Base-by-base conservation (phyloP, 2,329 filamentous ascomycete genomes). In the Botryotinia calthae region DNA sequence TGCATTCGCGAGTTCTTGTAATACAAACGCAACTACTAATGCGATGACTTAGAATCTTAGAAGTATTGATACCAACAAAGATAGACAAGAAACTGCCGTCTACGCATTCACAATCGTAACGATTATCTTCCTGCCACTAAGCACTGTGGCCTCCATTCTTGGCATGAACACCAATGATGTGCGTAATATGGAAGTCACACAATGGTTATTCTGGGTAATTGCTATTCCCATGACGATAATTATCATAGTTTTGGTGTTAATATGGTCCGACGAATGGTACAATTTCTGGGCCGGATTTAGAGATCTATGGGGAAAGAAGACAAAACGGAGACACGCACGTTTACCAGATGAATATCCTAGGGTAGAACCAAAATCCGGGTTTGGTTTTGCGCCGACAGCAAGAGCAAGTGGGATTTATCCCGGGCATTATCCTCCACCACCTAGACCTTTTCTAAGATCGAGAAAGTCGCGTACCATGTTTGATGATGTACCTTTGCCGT, bases 61-160 rank as follows among this genome's bases (percentile, higher is more conserved):
- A 46, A 75, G 74, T 37, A 79, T 78, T 18, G 77, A 78, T n/a
- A 74, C 73, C 5, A 79, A 78, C 44, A 79, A 79, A 73, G 78
- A 79, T 42, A 71, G 76, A 3, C 78, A 79, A 73, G 78, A 79
- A 74, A 74, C 75, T 59, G 79, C 79, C 3, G 79, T 82, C 25
- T 77, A 71, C 34, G 70, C 61, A 16, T 81, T 82, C 74, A 82
- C 81, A 6, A 79, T 81, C 34, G 79, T 82, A 10, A 82, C 80
- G 4, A 78, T 81, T 20, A 77, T 82, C 9, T 82, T 82, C 61
- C 74, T 82, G 14, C 81, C 80, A 12, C 73, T 81, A 7, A 74
- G 75, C 9, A 78, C 79, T 18, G 79, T 81, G 9, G 78, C 79
- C 1, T 76, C 74, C 31, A 78, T 81, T 37, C 76, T 81, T 37